phyloP scores from a whole-genome alignment of 345 rosid species.

The Salix caprea region DNA sequence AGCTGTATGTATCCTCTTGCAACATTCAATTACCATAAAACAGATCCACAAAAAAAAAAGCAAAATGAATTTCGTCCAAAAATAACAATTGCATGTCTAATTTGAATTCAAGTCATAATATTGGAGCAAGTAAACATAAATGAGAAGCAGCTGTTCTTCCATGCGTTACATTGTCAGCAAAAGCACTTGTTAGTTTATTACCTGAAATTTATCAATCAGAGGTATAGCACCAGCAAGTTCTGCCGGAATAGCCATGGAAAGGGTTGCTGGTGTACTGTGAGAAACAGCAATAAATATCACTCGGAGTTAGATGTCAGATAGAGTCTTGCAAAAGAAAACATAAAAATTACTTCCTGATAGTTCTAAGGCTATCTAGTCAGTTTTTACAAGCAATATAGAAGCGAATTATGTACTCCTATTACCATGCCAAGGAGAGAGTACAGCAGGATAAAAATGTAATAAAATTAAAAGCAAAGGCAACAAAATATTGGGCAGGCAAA shows the following conservation, averaged over 20 bases:
- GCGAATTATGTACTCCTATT: background rate
- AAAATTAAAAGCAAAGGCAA: background rate
- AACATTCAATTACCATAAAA: background rate
- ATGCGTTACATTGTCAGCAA: background rate
- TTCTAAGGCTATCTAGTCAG: background rate
- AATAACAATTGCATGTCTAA: background rate
- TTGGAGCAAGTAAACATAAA: background rate
- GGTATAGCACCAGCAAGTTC: conserved; percentile 95
- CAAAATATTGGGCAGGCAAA: background rate
- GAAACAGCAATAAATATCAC: background rate
- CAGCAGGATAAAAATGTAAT: background rate
- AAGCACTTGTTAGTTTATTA: conserved; percentile 12
- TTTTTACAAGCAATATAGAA: background rate
- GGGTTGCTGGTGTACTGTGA: conserved; percentile 47
- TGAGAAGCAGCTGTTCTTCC: background rate
- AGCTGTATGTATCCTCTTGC: background rate
- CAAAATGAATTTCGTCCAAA: background rate
- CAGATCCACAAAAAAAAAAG: background rate
- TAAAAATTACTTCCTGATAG: background rate
- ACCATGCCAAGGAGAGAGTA: background rate
- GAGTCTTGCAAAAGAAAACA: background rate
- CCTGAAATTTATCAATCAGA: conserved; percentile 91
- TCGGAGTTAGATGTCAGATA: background rate
- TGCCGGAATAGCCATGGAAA: conserved; percentile 63
- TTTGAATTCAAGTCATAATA: background rate